These are phyloP conservation scores for Curvularia eragrostidis DNA, from an alignment of 2,329 filamentous ascomycete species.

Conservation along the genomic window DNA sequence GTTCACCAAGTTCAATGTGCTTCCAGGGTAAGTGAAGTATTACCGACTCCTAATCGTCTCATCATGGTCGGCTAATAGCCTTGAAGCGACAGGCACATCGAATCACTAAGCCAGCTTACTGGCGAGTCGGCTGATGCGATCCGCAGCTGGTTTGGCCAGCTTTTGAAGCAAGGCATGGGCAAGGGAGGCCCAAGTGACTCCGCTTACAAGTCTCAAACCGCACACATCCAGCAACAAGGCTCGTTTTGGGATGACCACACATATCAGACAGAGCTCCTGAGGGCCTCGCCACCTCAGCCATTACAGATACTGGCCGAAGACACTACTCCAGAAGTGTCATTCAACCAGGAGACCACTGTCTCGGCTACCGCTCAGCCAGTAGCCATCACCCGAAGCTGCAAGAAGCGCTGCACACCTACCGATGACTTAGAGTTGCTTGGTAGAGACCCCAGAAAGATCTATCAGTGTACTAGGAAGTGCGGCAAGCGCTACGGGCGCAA, in stretches of 20 bases:
- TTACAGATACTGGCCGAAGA: conserved; percentile 14
- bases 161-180: conserved; percentile 47
- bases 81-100: conserved; percentile 45
- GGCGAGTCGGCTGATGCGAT: conserved; percentile 43
- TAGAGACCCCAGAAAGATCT: conserved; percentile 46
- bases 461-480: conserved; percentile 49
- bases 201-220: conserved; percentile 49
- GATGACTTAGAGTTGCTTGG: conserved; percentile 37
- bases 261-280: conserved; percentile 24
- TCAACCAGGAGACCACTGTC: conserved; percentile 25
- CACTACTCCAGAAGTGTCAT: conserved; percentile 24
- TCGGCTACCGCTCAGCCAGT: conserved; percentile 25
- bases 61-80: background rate
- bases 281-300: conserved; percentile 21
- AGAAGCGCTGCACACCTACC: conserved; percentile 47
- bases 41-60: background rate
- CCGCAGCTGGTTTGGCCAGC: conserved; percentile 46
- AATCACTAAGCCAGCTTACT: conserved; percentile 47
- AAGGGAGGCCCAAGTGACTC: conserved; percentile 39
- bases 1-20: conserved; percentile 48
- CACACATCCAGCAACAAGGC: conserved; percentile 32
- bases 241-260: conserved; percentile 30
- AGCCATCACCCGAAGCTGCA: conserved; percentile 35
- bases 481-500: conserved; percentile 49
- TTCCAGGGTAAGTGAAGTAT: conserved; percentile 32